phyloP scores from a whole-genome alignment of 2,329 filamentous ascomycete species.

The Microcyclospora tardicrescens region DNA sequence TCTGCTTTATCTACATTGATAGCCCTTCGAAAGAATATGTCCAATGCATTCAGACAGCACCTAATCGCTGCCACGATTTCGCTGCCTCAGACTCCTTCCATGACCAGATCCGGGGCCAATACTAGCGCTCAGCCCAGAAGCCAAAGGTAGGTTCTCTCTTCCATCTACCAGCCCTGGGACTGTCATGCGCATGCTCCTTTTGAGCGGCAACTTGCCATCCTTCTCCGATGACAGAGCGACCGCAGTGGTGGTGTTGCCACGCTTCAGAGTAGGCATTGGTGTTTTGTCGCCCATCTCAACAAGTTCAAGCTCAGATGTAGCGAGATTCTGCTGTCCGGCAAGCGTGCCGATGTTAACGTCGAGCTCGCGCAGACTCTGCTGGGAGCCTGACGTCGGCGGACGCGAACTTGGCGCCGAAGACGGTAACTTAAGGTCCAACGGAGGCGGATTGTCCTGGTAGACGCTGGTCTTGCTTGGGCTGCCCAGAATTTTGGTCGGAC shows the following conservation, averaged over 20 bases:
- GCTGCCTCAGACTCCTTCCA: slow-evolving; percentile 33
- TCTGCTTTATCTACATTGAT: too few relatives aligned
- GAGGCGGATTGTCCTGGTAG: slow-evolving; percentile 17
- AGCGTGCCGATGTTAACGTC: slow-evolving; percentile 29
- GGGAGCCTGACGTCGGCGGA: slow-evolving; percentile 16
- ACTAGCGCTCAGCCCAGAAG: slow-evolving; percentile 28
- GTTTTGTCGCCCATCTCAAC: slow-evolving; percentile 12
- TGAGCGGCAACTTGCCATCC: slow-evolving; percentile 31
- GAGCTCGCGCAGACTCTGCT: slow-evolving; percentile 31
- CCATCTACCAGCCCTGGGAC: slow-evolving; percentile 24
- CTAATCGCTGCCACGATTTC: too few relatives aligned
- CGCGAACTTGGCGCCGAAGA: slow-evolving; percentile 15
- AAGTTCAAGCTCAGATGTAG: slow-evolving; percentile 19
- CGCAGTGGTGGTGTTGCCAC: slow-evolving; percentile 26
- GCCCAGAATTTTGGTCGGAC: slow-evolving; percentile 15
- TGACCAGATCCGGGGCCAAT: slow-evolving; percentile 17
- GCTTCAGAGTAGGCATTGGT: slow-evolving; percentile 30
- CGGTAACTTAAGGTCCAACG: slow-evolving; percentile 2
- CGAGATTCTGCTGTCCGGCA: neutral
- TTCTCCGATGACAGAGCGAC: slow-evolving; percentile 7
- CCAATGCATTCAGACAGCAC: too few relatives aligned
- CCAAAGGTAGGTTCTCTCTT: slow-evolving; percentile 17
- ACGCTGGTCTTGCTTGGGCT: slow-evolving; percentile 22
- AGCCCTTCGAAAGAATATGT: too few relatives aligned
- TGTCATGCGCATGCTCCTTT: slow-evolving; percentile 26